Percentiles rank a stretch among this genome's conserved stretches.
Conservation (phyloP, 2,329 filamentous ascomycete species). For the Alternaria arborescens region DNA sequence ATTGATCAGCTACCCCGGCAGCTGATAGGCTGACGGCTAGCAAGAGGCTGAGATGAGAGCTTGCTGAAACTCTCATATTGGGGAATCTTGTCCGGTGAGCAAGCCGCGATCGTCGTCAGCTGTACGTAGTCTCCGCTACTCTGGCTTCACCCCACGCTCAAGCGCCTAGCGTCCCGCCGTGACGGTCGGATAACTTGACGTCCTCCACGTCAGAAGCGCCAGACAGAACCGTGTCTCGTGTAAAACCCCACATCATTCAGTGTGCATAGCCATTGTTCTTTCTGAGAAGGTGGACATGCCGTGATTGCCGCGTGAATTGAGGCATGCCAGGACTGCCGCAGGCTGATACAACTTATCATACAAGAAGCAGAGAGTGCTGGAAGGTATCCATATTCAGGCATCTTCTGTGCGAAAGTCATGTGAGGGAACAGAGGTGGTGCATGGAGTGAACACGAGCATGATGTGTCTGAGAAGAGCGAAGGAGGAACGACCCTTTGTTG, state of each 20-base stretch:
- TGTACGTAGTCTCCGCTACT: slow-evolving; percentile 1
- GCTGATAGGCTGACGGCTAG: background rate
- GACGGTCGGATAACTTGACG: background rate
- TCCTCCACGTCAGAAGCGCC: background rate
- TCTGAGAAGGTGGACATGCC: background rate
- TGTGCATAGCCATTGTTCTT: background rate
- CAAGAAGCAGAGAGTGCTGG: no score
- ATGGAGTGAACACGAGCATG: no score
- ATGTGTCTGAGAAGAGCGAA: no score
- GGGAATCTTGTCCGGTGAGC: background rate
- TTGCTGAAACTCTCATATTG: background rate
- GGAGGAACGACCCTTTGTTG: no score
- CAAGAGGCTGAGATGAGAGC: background rate
- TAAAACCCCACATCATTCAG: background rate
- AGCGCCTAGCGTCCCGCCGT: background rate
- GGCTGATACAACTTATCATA: no score
- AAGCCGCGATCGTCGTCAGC: background rate
- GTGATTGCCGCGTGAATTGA: background rate
- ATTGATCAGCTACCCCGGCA: background rate
- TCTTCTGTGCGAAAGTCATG: no score
- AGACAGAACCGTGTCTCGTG: background rate
- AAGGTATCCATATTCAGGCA: no score
- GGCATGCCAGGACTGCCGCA: background rate
- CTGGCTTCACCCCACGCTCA: slow-evolving; percentile 2
- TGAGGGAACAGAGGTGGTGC: no score